Evolutionary conservation across 2,329 filamentous ascomycete species (phyloP), one percentile per base, ranked within the genome.

Genomic region (Claviceps quebecensis): DNA sequence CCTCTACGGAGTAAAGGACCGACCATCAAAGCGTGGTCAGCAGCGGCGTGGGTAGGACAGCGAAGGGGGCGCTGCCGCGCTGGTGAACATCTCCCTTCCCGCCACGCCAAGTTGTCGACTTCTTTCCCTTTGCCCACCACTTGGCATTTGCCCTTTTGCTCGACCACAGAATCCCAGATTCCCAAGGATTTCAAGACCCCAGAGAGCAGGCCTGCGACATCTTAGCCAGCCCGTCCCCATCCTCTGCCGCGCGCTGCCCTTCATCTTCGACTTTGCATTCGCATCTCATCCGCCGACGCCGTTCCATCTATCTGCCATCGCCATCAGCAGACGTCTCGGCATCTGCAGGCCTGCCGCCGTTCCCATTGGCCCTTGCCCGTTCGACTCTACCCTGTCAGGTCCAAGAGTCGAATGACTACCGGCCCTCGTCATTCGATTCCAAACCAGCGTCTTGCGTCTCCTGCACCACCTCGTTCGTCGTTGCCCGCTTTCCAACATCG

Each of bases 361-460:
- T 34, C 50, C 22, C 44, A 54, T 50, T 54, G 52, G 47, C 34
- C 46, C 47, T 17, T 23, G 23, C 26, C 43, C 11, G 50, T 48
- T 38, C n/a, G 44, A 45, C 50, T 53, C 46, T 45, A 50, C 50
- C 52, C 50, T 46, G 49, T 47, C 52, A 23, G 16, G 23, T 38
- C 22, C 23, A 47, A 36, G 9, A 47, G 50, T 52, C 52, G 50
- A 52, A 50, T 47, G 52, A 54, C 47, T 47, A 23, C 47, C 44
- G 37, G 47, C 39, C 50, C 34, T 45, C 47, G 52, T 54, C 50
- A 43, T 54, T 52, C 50, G 52, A 52, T 54, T 52, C 38, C 34
- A 45, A 49, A 43, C 47, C 47, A 49, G 49, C 41, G 45, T 39
- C 47, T 34, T 48, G 45, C 45, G 36, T 47, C 45, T 37, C 26